Evolutionary conservation across 768 basidiomycete genomes (phyloP), one percentile per base, ranked within the genome.

Genomic region (Saitozyma sp.): DNA sequence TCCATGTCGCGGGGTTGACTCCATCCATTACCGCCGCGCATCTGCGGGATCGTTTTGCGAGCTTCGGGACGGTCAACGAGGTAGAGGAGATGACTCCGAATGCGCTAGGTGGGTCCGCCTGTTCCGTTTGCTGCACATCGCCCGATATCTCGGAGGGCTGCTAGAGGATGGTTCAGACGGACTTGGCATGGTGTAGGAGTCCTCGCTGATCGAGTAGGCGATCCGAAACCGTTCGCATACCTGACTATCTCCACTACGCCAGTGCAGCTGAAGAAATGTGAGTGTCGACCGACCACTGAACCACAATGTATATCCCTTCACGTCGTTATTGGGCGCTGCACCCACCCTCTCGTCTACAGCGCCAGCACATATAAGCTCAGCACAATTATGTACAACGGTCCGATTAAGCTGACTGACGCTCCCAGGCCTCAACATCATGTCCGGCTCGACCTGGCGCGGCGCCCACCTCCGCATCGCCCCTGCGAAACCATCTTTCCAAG

Each of bases 381-480:
- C 29, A 29, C 29, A 5, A 29, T 5, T 29, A 5, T 29, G 29
- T 2, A 29, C 29, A 29, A 29, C 29, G 29, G 29, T 29, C 2
- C 14, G 11, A 42, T 13, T 6, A 3, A 17, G 50, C 39, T 51
- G 19, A 52, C 46, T 48, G 17, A 48, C 19, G 3, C 6, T 52
- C 57, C 3, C 39, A 76, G 74, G 74, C 57, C 61, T 79, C 29
- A 77, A 75, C 51, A 75, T 73, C 53, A 73, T 77, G 66, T 72
- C 71, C 16, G 72, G 73, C 17, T 73, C 74, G 3, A 73, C 63
- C 38, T 79, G 76, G 73, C 63, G 78, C 65, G 78, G 78, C 2
- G 62, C 73, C 19, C 72, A 73, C 52, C 64, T 79, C 8, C 66
- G 74, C 43, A 63, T 79, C 6, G 69, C 73, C 7, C 71, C 73